Conservation (phyloP, 768 basidiomycete species). For the Xerocomus brunneocitrinus region DNA sequence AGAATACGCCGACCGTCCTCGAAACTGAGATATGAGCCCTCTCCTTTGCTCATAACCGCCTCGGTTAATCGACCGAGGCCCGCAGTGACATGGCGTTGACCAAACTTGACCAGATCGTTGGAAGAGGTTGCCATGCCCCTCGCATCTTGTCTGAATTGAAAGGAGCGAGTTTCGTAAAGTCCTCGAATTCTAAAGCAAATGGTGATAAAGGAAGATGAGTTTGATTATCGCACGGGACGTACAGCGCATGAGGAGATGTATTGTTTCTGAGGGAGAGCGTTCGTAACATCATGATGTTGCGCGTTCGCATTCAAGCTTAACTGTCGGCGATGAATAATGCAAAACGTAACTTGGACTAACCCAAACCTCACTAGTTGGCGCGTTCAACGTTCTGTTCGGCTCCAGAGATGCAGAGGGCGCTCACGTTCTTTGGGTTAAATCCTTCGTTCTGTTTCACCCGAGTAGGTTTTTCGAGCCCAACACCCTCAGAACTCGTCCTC, state of each 20-base stretch:
- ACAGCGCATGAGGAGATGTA: slow-evolving; percentile 5
- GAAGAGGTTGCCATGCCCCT: slow-evolving; percentile 22
- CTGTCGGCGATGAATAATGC: too few species aligned
- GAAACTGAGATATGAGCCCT: slow-evolving; percentile 69
- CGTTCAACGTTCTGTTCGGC: too few species aligned
- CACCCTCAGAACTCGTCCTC: too few species aligned
- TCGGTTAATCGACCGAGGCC: slow-evolving; percentile 40
- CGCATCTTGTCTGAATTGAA: background rate
- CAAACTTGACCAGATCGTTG: slow-evolving; percentile 30
- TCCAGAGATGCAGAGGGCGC: too few species aligned
- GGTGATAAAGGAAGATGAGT: background rate
- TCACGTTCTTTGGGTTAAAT: too few species aligned
- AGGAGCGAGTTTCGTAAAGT: background rate
- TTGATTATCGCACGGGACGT: slow-evolving; percentile 6
- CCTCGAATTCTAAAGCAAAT: slow-evolving; percentile 2
- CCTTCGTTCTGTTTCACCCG: too few species aligned
- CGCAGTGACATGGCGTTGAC: slow-evolving; percentile 42
- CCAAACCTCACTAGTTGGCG: too few species aligned
- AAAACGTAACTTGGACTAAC: too few species aligned
- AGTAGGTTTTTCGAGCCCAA: too few species aligned
- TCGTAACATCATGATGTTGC: slow-evolving; percentile 7
- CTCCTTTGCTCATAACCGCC: slow-evolving; percentile 61
- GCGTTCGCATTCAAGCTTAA: too few species aligned
- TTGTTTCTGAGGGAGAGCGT: background rate
- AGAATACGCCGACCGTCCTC: slow-evolving; percentile 70